phyloP scores from a whole-genome alignment of 2,329 filamentous ascomycete genomes.

The Ophiostoma triangulosporum region DNA sequence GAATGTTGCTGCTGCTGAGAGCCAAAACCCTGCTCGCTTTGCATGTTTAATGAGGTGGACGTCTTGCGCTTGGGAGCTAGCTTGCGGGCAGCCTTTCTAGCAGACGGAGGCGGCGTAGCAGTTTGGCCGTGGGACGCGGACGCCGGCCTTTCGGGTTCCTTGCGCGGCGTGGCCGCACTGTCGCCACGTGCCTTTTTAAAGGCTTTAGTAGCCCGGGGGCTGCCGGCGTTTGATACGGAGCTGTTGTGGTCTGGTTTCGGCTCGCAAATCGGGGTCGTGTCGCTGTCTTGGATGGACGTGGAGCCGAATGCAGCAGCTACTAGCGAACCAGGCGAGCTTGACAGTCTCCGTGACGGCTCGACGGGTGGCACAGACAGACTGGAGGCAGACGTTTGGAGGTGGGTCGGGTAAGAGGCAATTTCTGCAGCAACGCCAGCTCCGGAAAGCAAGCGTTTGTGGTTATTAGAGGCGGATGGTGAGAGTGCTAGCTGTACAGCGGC shows the following conservation, averaged over 20 bases:
- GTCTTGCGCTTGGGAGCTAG: conserved; percentile 34
- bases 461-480: conserved; percentile 1
- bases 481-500: conserved; percentile 7
- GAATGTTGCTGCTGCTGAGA: conserved; percentile 24
- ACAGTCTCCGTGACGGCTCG: conserved; percentile 42
- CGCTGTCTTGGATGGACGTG: conserved; percentile 5
- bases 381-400: conserved; percentile 24
- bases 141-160: not conserved
- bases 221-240: conserved; percentile 16
- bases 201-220: conserved; percentile 18
- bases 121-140: conserved; percentile 33
- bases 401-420: conserved; percentile 29
- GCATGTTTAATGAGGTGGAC: conserved; percentile 28
- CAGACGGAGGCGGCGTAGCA: conserved; percentile 46
- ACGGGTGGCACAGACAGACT: conserved; percentile 44
- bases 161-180: conserved; percentile 17
- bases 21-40: conserved; percentile 42
- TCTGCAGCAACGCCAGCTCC: conserved; percentile 34
- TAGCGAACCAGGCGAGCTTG: conserved; percentile 41
- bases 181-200: conserved; percentile 34
- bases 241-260: conserved; percentile 2
- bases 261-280: not conserved
- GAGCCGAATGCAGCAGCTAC: conserved; percentile 18
- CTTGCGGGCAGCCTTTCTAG: conserved; percentile 40
- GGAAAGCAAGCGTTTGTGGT: conserved; percentile 35